Conservation (phyloP, 2,329 filamentous ascomycete species). For the Fusarium praegraminearum region DNA sequence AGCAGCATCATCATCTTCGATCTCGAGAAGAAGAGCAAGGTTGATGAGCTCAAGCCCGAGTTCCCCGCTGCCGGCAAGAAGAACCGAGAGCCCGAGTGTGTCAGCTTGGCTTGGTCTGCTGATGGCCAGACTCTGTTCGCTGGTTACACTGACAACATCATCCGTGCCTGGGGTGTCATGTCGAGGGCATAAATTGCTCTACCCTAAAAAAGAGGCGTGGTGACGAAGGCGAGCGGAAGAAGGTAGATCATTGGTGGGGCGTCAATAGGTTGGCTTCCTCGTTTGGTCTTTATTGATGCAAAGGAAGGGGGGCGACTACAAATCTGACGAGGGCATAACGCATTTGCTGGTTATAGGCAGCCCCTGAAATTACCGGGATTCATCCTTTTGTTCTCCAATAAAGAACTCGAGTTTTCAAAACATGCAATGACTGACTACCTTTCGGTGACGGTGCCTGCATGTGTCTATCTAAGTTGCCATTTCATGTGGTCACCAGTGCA, state of each 20-base stretch:
- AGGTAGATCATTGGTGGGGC: constrained; percentile 61
- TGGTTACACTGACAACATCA: constrained; percentile 99
- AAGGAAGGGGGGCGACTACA: constrained; percentile 52
- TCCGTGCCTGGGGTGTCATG: constrained; percentile 98
- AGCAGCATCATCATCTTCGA: constrained; percentile 99
- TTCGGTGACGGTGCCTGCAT: not conserved
- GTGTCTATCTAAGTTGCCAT: not conserved
- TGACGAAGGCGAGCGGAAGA: constrained; percentile 49
- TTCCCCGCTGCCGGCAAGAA: constrained; percentile 98
- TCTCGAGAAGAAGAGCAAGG: constrained; percentile 99
- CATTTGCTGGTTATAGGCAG: constrained; percentile 55
- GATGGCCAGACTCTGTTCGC: constrained; percentile 99
- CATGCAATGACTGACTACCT: constrained; percentile 6
- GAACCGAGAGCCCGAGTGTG: constrained; percentile 98
- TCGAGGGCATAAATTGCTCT: constrained; percentile 77
- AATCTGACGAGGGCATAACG: constrained; percentile 54
- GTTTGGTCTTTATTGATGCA: constrained; percentile 59
- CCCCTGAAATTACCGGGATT: constrained; percentile 56
- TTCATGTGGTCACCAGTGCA: not conserved
- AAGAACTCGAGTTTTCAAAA: constrained; percentile 52
- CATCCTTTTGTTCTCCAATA: constrained; percentile 57
- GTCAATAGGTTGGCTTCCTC: constrained; percentile 61
- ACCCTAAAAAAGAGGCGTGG: constrained; percentile 45
- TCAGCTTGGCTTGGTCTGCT: constrained; percentile 96
- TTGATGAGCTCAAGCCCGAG: constrained; percentile 99